Percentiles rank a stretch among this genome's conserved stretches.
These are phyloP conservation scores for Samsoniella hepiali DNA, from an alignment of 2,329 filamentous ascomycete genomes.

Conservation along the genomic window DNA sequence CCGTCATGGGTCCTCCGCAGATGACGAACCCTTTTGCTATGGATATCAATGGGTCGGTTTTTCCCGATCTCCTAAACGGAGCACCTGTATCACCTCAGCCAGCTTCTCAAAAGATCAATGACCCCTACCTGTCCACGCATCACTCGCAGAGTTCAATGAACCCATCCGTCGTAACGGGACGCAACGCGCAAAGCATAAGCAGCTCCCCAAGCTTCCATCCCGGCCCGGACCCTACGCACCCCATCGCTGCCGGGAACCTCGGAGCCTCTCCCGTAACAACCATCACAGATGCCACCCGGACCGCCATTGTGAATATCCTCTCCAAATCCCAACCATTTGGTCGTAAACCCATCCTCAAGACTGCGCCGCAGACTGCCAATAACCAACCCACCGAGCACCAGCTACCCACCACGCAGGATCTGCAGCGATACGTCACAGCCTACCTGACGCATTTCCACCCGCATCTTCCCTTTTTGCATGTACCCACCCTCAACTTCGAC, in stretches of 20 bases:
- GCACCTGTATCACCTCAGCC: constrained; percentile 77
- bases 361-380: constrained; percentile 43
- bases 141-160: constrained; percentile 71
- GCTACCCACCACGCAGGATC: constrained; percentile 77
- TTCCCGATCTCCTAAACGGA: constrained; percentile 71
- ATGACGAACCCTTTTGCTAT: constrained; percentile 69
- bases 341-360: constrained; percentile 63
- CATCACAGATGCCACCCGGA: constrained; percentile 63
- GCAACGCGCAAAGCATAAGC: constrained; percentile 59
- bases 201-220: constrained; percentile 56
- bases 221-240: constrained; percentile 70
- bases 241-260: constrained; percentile 62
- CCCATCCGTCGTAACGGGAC: constrained; percentile 66
- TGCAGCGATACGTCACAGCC: constrained; percentile 85
- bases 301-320: constrained; percentile 57
- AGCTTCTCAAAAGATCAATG: constrained; percentile 64
- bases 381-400: constrained; percentile 44
- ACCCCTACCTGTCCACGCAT: constrained; percentile 76
- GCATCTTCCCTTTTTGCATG: constrained; percentile 90
- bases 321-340: constrained; percentile 55
- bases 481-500: constrained; percentile 89
- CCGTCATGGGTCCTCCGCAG: constrained; percentile 66
- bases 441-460: constrained; percentile 93
- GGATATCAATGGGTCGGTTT: constrained; percentile 70
- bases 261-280: constrained; percentile 58